These are phyloP conservation scores for Aegle marmelos DNA, from an alignment of 345 rosid species.

Conservation along the genomic window DNA sequence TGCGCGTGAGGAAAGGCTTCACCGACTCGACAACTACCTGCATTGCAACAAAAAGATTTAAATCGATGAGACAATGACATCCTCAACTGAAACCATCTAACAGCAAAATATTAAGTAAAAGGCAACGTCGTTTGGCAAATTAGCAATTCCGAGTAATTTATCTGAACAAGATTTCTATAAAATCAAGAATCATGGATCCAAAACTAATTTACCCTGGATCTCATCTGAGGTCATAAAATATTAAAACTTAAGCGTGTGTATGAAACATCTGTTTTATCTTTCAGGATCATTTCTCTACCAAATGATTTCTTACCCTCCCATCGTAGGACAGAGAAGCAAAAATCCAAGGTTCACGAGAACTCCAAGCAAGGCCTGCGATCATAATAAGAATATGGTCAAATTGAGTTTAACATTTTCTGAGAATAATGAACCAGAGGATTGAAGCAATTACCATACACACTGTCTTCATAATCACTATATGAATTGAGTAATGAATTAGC, in stretches of 20 bases:
- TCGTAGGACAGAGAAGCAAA: slow-evolving; percentile 91
- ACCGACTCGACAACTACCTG: slow-evolving; percentile 73
- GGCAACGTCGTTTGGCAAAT: too few relatives aligned
- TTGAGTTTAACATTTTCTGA: background rate
- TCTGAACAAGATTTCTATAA: background rate
- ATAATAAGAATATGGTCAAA: slow-evolving; percentile 15
- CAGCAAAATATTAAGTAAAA: background rate
- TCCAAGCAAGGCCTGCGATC: slow-evolving; percentile 83
- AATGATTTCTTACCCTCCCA: slow-evolving; percentile 66
- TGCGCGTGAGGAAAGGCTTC: slow-evolving; percentile 51
- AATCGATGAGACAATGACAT: background rate
- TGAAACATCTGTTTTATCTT: background rate
- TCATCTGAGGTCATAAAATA: background rate
- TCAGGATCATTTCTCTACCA: background rate
- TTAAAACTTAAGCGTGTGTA: background rate
- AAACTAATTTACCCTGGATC: slow-evolving; percentile 1
- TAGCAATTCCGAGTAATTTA: background rate
- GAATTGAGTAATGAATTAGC: slow-evolving; percentile 54
- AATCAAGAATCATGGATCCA: slow-evolving; percentile 1
- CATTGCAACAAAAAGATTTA: slow-evolving; percentile 9
- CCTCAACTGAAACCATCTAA: background rate
- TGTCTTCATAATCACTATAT: slow-evolving; percentile 85
- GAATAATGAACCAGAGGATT: slow-evolving; percentile 2
- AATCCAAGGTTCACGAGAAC: slow-evolving; percentile 81
- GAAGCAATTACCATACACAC: slow-evolving; percentile 63